Percentiles rank a stretch among this genome's conserved stretches.
These are phyloP conservation scores for Penicillium flavigenum DNA, from an alignment of 495 filamentous ascomycete genomes.

Conservation along the genomic window DNA sequence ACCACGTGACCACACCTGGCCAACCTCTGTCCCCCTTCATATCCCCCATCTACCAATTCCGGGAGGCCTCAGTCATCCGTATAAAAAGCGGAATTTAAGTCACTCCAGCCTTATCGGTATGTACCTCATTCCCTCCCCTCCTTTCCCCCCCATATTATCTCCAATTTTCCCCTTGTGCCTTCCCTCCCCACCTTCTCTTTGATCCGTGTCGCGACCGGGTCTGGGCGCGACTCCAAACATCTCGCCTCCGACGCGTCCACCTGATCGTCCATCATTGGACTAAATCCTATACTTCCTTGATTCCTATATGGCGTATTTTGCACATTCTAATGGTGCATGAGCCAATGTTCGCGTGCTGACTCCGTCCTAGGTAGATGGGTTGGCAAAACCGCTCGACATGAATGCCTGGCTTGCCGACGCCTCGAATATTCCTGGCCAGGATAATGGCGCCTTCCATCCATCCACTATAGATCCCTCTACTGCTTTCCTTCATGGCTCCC, in stretches of 20 bases:
- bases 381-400: constrained; percentile 61
- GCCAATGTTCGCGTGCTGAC: constrained; percentile 19
- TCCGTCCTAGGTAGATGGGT: constrained; percentile 53
- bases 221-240: constrained; percentile 25
- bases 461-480: constrained; percentile 56
- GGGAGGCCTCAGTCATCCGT: constrained; percentile 43
- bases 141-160: background rate
- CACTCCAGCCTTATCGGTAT: constrained; percentile 52
- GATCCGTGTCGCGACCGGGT: constrained; percentile 27
- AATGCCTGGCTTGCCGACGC: constrained; percentile 81
- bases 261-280: constrained; percentile 7
- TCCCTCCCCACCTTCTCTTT: constrained; percentile 13
- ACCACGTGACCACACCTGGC: constrained; percentile 40
- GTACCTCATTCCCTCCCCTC: constrained; percentile 30
- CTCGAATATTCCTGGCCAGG: constrained; percentile 67
- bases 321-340: constrained; percentile 13
- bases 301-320: background rate
- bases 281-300: background rate
- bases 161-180: background rate
- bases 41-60: constrained; percentile 41
- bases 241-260: constrained; percentile 38
- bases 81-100: constrained; percentile 48
- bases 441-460: constrained; percentile 72
- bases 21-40: constrained; percentile 34
- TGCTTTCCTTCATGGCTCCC: constrained; percentile 51